Evolutionary conservation across 1,139 yeast genomes (phyloP), one percentile per base, ranked within the genome.

Genomic region (Geotrichum bryndzae): DNA sequence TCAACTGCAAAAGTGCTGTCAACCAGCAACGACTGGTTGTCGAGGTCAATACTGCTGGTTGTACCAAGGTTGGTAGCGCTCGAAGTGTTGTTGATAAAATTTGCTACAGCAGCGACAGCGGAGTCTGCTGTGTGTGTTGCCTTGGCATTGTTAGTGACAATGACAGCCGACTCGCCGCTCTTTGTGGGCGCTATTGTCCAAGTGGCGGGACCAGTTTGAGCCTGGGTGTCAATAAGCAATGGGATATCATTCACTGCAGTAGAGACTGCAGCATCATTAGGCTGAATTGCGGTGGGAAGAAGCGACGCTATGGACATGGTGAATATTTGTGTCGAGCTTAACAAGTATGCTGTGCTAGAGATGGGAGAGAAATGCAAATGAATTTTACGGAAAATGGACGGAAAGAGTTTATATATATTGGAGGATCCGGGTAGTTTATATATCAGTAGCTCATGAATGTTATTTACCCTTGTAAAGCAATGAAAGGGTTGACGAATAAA

Each of bases 161-260:
- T n/a, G 15, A 54, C 46, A 23, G 57, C 35, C 4, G 51, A 33
- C 3, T 25, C 57, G 48, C 57, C 57, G 13, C 52, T 45, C 18
- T n/a, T n/a, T 7, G 53, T 27, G 10, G 59, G 59, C 41, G 52
- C 54, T 3, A 56, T 22, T 10, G 59, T 51, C 59, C 59, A 51
- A 13, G 51, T 51, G 8, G 50, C 55, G 4, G 54, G 46, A 15
- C 7, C 29, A 48, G 27, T 55, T 13, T 38, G 53, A 10, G 53
- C 27, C 41, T 33, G 29, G n/a, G 61, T 59, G 33, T 59, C 61
- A n/a, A 59, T 56, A 11, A 59, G 61, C n/a, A 60, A 27, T 6
- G 62, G 59, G 18, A 56, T 25, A n/a, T 48, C 57, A 25, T 53
- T 35, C 22, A 56, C 8, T 22, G 51, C 54, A 4, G 35, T 15